Percentiles rank a stretch among this genome's conserved stretches.
phyloP scores from a whole-genome alignment of 768 basidiomycete species.

The Tulasnella calospora region DNA sequence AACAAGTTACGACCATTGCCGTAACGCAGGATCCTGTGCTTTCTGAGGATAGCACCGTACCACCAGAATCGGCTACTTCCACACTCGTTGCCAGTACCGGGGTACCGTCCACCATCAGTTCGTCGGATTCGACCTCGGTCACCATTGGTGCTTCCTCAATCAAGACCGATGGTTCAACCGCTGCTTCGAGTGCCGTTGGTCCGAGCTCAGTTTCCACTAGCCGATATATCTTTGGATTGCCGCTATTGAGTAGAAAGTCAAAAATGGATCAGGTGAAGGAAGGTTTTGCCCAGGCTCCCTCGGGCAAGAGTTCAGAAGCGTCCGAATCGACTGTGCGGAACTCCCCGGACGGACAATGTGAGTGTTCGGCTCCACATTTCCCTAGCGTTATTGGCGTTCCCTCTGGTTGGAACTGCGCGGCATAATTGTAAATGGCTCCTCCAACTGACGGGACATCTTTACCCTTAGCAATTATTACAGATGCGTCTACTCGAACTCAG shows the following conservation, averaged over 20 bases:
- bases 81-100: background rate
- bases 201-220: constrained; percentile 2
- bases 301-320: background rate
- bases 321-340: background rate
- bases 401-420: background rate
- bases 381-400: background rate
- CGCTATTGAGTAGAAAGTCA: constrained; percentile 12
- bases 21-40: background rate
- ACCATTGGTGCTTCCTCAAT: background rate
- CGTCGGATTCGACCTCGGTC: background rate
- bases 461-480: background rate
- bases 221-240: constrained; percentile 10
- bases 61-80: constrained; percentile 1
- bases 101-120: background rate
- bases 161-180: background rate
- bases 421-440: background rate
- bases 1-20: background rate
- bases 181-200: background rate
- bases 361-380: background rate
- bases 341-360: background rate
- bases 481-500: background rate
- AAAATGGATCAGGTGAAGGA: constrained; percentile 15
- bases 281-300: background rate
- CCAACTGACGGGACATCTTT: background rate
- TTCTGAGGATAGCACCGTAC: background rate